These are phyloP conservation scores for Eustoma russellianum DNA, from an alignment of 257 asterid genomes.

Conservation along the genomic window DNA sequence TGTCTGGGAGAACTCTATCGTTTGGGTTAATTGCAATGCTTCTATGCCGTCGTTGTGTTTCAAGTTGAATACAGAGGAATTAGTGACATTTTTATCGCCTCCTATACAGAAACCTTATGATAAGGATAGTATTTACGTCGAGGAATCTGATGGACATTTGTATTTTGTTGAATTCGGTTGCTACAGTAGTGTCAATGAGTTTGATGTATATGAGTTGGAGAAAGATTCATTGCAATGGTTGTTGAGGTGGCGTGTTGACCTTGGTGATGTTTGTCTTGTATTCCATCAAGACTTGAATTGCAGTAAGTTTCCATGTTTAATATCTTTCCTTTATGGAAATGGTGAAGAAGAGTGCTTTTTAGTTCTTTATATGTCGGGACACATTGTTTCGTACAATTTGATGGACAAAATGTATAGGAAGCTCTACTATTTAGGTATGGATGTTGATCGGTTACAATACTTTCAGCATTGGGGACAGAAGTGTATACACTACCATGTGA, in stretches of 20 bases:
- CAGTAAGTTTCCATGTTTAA: neutral
- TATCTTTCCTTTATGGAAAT: constrained; percentile 1
- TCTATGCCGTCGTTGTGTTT: neutral
- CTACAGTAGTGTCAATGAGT: neutral
- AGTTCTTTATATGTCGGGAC: neutral
- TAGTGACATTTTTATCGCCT: neutral
- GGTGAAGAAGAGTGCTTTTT: constrained; percentile 2
- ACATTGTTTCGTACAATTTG: constrained; percentile 1
- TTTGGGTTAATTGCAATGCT: neutral
- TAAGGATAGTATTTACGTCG: neutral
- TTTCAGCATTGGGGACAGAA: constrained; percentile 2
- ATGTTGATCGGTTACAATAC: constrained; percentile 1
- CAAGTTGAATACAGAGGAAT: neutral
- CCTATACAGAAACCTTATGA: neutral
- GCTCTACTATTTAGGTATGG: constrained; percentile 1
- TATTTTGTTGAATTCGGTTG: neutral
- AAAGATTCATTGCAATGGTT: neutral
- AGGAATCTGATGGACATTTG: constrained; percentile 3
- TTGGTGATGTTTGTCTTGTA: neutral
- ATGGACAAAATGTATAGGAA: neutral
- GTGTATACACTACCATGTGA: constrained; percentile 4
- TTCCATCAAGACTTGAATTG: neutral
- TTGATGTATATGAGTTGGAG: constrained; percentile 5
- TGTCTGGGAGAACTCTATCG: constrained; percentile 1
- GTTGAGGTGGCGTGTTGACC: constrained; percentile 3